Percentiles rank a stretch among this genome's conserved stretches.
Conservation (phyloP, 768 basidiomycete species). For the Tricholoma matsutake region DNA sequence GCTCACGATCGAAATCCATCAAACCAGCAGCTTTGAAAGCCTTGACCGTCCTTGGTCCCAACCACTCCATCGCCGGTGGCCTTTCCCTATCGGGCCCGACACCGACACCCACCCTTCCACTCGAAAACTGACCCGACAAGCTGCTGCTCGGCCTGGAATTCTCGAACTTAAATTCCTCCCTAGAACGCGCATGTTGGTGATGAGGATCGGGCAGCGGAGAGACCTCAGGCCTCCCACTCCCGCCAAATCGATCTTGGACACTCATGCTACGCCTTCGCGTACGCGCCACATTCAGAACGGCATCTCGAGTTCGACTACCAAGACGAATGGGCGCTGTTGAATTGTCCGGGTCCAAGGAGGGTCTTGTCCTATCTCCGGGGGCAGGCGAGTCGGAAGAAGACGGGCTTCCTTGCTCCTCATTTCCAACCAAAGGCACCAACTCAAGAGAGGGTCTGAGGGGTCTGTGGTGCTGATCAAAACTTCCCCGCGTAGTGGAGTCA, state of each 20-base stretch:
- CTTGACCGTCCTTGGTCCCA: constrained; percentile 69
- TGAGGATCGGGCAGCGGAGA: constrained; percentile 1
- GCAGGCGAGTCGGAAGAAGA: not conserved
- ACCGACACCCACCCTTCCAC: constrained; percentile 12
- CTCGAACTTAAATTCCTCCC: constrained; percentile 18
- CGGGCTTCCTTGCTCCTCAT: not conserved
- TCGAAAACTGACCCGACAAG: constrained; percentile 25
- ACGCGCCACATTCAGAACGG: constrained; percentile 19
- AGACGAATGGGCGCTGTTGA: constrained; percentile 1
- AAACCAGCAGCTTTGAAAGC: constrained; percentile 74
- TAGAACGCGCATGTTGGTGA: constrained; percentile 7
- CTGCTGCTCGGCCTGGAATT: constrained; percentile 39
- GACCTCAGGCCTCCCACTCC: not conserved
- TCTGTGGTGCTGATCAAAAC: constrained; percentile 9
- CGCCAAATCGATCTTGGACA: constrained; percentile 45
- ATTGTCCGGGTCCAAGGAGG: not conserved
- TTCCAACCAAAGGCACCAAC: not conserved
- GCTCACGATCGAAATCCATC: constrained; percentile 33
- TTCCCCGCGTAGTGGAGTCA: constrained; percentile 2
- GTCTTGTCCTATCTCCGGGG: not conserved
- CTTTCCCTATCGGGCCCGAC: constrained; percentile 8
- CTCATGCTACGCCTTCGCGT: constrained; percentile 67
- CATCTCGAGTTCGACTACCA: not conserved
- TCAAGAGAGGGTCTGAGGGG: constrained; percentile 1
- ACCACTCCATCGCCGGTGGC: constrained; percentile 48